Conservation (phyloP, 352 stramenopile genomes). For the Thalassiosira mediterranea region DNA sequence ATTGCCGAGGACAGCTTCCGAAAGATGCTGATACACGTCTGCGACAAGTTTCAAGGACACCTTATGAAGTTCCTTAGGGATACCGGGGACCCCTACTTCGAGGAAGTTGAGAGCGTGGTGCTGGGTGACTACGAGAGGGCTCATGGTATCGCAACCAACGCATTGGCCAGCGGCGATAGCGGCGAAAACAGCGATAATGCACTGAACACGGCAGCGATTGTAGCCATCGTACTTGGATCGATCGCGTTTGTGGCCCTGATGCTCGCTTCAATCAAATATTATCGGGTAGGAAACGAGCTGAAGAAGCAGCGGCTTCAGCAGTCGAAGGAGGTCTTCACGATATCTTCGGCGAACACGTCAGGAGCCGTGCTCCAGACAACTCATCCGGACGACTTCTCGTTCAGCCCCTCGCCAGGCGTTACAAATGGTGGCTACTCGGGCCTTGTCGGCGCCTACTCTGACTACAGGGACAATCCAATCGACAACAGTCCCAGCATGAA, state of each 20-base stretch:
- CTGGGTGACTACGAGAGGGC: slow-evolving; percentile 22
- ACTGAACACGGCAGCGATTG: slow-evolving; percentile 24
- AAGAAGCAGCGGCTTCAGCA: background rate
- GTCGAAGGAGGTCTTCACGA: background rate
- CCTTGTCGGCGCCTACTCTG: background rate
- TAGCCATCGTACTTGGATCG: slow-evolving; percentile 39
- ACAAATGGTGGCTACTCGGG: background rate
- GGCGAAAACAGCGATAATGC: slow-evolving; percentile 1
- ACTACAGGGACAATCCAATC: background rate
- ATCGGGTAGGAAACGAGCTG: slow-evolving; percentile 14
- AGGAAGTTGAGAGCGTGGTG: slow-evolving; percentile 29
- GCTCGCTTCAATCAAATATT: slow-evolving; percentile 38
- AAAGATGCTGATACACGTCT: slow-evolving; percentile 45
- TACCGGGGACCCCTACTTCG: slow-evolving; percentile 47
- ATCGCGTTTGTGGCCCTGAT: slow-evolving; percentile 26
- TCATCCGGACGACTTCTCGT: slow-evolving; percentile 9
- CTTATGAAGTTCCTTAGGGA: slow-evolving; percentile 31
- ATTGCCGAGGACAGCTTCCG: slow-evolving; percentile 31
- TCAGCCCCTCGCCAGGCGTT: background rate
- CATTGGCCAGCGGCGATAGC: background rate
- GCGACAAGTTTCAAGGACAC: slow-evolving; percentile 48
- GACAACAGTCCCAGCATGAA: background rate
- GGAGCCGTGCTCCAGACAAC: background rate
- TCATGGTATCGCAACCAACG: background rate
- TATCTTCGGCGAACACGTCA: slow-evolving; percentile 2